These are phyloP conservation scores for Pestalotiopsis sp. DNA, from an alignment of 2,329 filamentous ascomycete genomes.

Conservation along the genomic window DNA sequence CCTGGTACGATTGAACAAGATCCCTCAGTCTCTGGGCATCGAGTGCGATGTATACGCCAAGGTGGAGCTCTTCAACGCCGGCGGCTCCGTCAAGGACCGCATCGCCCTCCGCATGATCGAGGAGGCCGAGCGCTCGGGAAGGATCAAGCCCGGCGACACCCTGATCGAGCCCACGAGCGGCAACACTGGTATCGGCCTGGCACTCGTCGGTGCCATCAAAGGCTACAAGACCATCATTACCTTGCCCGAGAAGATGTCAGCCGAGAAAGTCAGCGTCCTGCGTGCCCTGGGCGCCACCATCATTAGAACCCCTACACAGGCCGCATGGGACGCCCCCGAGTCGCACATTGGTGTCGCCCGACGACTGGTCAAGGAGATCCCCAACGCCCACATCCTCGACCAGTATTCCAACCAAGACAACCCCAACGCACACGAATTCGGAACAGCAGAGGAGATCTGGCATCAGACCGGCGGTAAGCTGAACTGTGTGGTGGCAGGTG, in stretches of 20 bases:
- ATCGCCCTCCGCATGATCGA: slow-evolving; percentile 98
- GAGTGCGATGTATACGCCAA: slow-evolving; percentile 89
- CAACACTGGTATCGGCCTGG: slow-evolving; percentile 96
- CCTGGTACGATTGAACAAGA: slow-evolving; percentile 89
- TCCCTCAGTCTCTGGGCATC: slow-evolving; percentile 88
- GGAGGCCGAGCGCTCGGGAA: slow-evolving; percentile 84
- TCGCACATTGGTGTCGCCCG: slow-evolving; percentile 95
- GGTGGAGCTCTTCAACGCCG: slow-evolving; percentile 90
- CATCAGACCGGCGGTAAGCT: slow-evolving; percentile 82
- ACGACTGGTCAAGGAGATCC: slow-evolving; percentile 89
- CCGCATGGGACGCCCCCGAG: slow-evolving; percentile 91
- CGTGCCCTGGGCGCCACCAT: slow-evolving; percentile 94
- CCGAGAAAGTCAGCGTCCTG: slow-evolving; percentile 94
- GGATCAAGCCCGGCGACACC: slow-evolving; percentile 96
- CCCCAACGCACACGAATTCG: slow-evolving; percentile 87
- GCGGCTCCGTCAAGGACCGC: slow-evolving; percentile 90
- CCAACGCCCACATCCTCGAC: slow-evolving; percentile 94
- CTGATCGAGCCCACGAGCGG: slow-evolving; percentile 97
- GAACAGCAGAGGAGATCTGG: slow-evolving; percentile 97
- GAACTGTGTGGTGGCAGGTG: slow-evolving; percentile 82
- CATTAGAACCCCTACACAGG: slow-evolving; percentile 94
- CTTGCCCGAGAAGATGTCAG: slow-evolving; percentile 98
- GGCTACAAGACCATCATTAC: slow-evolving; percentile 99
- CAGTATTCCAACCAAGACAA: slow-evolving; percentile 94
- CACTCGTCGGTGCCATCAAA: slow-evolving; percentile 91